These are phyloP conservation scores for Boletus vinaceobasis DNA, from an alignment of 768 basidiomycete species.

Conservation along the genomic window DNA sequence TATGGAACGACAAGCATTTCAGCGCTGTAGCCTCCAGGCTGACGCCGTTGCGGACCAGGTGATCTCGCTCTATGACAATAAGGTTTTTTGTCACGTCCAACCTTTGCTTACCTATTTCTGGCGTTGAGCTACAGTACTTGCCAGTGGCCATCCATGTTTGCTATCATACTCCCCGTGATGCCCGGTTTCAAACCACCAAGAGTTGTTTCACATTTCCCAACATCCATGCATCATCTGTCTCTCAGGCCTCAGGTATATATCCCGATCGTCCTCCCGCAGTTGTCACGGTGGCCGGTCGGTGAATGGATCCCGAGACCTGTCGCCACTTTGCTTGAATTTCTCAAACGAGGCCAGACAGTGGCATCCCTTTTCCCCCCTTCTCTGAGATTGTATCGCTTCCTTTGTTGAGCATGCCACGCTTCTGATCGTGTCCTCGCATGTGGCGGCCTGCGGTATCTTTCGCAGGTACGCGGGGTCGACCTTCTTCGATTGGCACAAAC, in stretches of 20 bases:
- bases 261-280: not conserved
- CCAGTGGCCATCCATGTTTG: not conserved
- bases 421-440: conserved; percentile 1
- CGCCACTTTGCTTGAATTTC: not conserved
- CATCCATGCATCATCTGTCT: not conserved
- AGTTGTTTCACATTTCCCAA: not conserved
- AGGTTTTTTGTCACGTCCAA: not conserved
- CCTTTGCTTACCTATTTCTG: not conserved
- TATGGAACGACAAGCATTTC: not conserved
- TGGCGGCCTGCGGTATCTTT: conserved; percentile 34
- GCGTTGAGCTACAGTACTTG: not conserved
- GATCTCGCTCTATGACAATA: not conserved
- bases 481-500: conserved; percentile 46
- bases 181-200: not conserved
- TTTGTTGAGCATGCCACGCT: conserved; percentile 11
- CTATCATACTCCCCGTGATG: too few relatives aligned
- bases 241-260: not conserved
- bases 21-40: not conserved
- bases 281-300: not conserved
- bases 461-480: conserved; percentile 44
- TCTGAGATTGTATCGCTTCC: not conserved
- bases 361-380: not conserved
- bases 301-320: not conserved
- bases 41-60: not conserved
- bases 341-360: conserved; percentile 4